Base-by-base conservation (phyloP, 83 land plant species). In the Picea mariana region DNA sequence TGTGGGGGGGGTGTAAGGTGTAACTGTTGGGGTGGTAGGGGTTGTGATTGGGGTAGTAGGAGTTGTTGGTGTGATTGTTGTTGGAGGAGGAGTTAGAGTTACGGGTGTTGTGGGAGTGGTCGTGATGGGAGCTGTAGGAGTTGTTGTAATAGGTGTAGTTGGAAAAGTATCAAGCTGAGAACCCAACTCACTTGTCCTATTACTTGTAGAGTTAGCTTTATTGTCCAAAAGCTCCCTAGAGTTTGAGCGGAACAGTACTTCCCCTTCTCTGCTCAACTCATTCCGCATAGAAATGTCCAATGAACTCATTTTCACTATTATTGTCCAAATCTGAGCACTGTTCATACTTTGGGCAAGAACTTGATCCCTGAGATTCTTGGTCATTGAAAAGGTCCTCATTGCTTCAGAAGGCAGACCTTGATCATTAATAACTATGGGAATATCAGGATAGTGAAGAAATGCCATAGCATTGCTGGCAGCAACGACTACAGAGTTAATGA, bases 401-500 rank as follows among this genome's bases (percentile, higher is more conserved):
- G 5, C 27, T 18, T 8, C 38, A 40, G 75, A 71, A 44, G n/a
- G 20, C 47, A 13, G 47, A 71, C 75, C 38, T 18, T 34, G 49
- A 71, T 34, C 75, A 40, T 71, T n/a, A 34, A 71, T 7, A 7
- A 44, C 23, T 71, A 71, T 71, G 42, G 21, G 75, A 71, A 71
- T 71, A 38, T 38, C 21, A 34, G 75, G 49, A n/a, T 71, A 76
- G 15, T 24, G 61, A 16, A 76, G 62, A 76, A 55, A 55, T 42
- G 79, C 61, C 79, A 52, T 76, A 15, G 24, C 34, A 23, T 76
- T 76, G 61, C 24, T 55, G 49, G 79, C 62, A 76, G 79, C 79
- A 52, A 52, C 61, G 15, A 76, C 61, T 49, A 55, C 13, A 55
- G 60, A 76, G 79, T 24, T 76, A 49, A 55, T 49, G 20, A 76